phyloP scores from a whole-genome alignment of 345 rosid genomes.

The Luvunga scandens region DNA sequence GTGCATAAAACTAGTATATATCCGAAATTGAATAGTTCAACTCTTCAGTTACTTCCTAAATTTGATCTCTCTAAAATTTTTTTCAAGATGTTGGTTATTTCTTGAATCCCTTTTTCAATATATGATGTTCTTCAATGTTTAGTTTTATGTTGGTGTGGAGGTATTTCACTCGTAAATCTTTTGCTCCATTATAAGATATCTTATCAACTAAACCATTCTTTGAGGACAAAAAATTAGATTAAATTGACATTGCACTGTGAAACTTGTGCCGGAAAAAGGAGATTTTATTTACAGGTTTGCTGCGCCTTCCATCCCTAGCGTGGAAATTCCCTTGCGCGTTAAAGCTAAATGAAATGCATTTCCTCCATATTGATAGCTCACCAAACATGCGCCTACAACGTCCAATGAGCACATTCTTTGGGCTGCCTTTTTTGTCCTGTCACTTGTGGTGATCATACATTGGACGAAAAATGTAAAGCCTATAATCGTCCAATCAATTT shows the following conservation, averaged over 20 bases:
- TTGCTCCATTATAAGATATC: not conserved
- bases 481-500: not conserved
- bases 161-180: not conserved
- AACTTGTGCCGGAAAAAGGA: not conserved
- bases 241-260: not conserved
- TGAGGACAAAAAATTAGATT: not conserved
- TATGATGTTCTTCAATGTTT: not conserved
- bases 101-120: not conserved
- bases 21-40: not conserved
- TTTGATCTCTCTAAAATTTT: too few species aligned
- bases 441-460: not conserved
- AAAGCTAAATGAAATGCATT: not conserved
- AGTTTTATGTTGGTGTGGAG: not conserved
- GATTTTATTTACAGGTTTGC: not conserved
- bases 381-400: not conserved
- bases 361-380: not conserved
- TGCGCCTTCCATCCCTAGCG: not conserved
- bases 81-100: too few species aligned
- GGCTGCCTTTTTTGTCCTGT: not conserved
- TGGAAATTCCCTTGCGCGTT: not conserved
- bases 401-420: not conserved
- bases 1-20: not conserved
- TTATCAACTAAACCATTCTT: not conserved
- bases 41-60: not conserved
- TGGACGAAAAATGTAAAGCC: not conserved